Evolutionary conservation across 2,329 filamentous ascomycete genomes (phyloP), one percentile per base, ranked within the genome.

Genomic region (Colletotrichum siamense): DNA sequence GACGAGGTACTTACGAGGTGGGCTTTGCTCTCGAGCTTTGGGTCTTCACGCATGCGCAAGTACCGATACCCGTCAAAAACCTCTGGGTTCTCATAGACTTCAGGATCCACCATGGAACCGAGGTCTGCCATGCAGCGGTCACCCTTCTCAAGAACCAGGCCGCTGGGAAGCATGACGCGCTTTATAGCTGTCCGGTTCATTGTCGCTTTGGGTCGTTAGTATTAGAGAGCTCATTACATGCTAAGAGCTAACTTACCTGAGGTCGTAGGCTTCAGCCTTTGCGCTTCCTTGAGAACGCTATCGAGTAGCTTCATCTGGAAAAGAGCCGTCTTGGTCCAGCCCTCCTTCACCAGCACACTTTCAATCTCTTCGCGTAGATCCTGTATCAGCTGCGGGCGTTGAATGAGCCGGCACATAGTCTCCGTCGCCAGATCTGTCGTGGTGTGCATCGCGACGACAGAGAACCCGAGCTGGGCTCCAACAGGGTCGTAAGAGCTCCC

Each of bases 191-290:
- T 62, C 18, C 28, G 24, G 12, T 62, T 34, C 59, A 62, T 62
- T 8, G 59, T 34, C 0, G 28, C 59, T 36, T 36, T 32, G 18
- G 12, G 18, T 5, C 32, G 3, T 62, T 1, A 34, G 18, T 2
- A 62, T 28, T 6, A 0, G 3, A 28, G 0, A 28, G 2, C 2
- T 3, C 3, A 7, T 2, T 59, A 8, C 55, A 16, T 16, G 5
- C 24, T 24, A 4, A 3, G 55, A 59, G 24, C 3, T 3, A 59
- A 34, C 59, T 28, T 30, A 32, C 59, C 59, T 18, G 59, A 62
- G 12, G 28, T 62, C 18, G 30, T 18, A 1, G 59, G 28, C 59
- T 62, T 62, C 30, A 62, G 30, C n/a, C 59, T 62, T 18, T 62
- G 59, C 18, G 59, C 59, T 34, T 34, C 28, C 59, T 62, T 34